Evolutionary conservation across 2,329 filamentous ascomycete species (phyloP), one percentile per base, ranked within the genome.

Genomic region (Cladobotryum protrusum): DNA sequence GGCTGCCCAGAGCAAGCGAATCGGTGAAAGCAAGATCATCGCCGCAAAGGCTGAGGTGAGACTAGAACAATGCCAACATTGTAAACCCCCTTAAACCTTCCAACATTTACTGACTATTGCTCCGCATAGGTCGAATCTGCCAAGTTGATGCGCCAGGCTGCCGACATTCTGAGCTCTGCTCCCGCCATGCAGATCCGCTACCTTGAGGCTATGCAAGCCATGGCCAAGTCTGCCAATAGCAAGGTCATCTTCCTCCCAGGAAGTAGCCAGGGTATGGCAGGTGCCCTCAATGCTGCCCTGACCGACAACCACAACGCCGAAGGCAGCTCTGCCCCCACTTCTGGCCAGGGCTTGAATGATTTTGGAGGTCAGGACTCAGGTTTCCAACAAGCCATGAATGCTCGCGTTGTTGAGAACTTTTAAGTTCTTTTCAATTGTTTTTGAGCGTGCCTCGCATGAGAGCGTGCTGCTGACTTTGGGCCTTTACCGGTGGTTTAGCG

Each of bases 131-230:
- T 99, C 65, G 93, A 99, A 72, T 85, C 85, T 47, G 92, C 93
- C 71, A 96, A 96, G 72, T 76, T 97, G 65, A 95, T 89, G 87
- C 81, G 86, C 62, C 83, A 93, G 72, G 92, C 93, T 35, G 93
- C 93, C 67, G 92, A 99, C 66, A 96, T 97, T 59, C 72, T 99
- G 45, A 88, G 83, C 55, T 89, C 83, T 14, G 92, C 92, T 0
- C 93, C 93, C 3, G 93, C 93, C 59, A 99, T 99, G 93, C 91
- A 96, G 73, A 96, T 96, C 73, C 79, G 91, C 58, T 97, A 97
- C 70, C 86, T 99, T 58, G 93, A 99, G 73, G 91, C 93, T 4
- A 97, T 97, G 92, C 93, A 97, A 69, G 82, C 89, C 39, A 99
- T 99, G 92, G 93, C 93, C 61, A 97, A 96, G 80, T 82, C 82